phyloP scores from a whole-genome alignment of 2,329 filamentous ascomycete genomes.

The Endothia cerciana region DNA sequence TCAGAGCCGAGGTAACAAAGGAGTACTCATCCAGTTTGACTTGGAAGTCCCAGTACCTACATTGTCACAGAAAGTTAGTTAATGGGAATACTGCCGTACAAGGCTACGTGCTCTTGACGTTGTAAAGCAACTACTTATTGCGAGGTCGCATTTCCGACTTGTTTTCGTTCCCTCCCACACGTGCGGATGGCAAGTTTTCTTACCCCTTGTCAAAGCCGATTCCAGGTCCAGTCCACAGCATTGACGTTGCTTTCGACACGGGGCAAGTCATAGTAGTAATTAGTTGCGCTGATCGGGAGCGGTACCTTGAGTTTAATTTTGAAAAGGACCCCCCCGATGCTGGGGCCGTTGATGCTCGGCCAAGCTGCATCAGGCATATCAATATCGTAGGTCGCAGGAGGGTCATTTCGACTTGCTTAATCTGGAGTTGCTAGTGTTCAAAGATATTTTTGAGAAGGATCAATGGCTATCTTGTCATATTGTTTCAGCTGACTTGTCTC shows the following conservation, averaged over 20 bases:
- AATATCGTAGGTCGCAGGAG: background rate
- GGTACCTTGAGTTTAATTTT: conserved; percentile 8
- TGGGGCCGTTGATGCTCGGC: background rate
- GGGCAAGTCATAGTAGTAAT: conserved; percentile 24
- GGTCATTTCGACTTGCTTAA: background rate
- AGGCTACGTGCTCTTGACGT: too few species aligned
- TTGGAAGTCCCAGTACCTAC: conserved; percentile 42
- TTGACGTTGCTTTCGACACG: conserved; percentile 35
- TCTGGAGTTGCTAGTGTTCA: background rate
- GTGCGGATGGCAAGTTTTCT: background rate
- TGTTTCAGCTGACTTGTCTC: background rate
- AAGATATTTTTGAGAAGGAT: background rate
- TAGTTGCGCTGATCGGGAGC: conserved; percentile 7
- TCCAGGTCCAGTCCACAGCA: conserved; percentile 34
- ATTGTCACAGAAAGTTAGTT: background rate
- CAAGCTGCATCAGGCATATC: background rate
- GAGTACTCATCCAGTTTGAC: conserved; percentile 38
- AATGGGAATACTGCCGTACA: too few species aligned
- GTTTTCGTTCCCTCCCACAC: background rate
- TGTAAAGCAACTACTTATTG: too few species aligned
- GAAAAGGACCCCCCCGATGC: background rate
- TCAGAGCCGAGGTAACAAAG: conserved; percentile 41
- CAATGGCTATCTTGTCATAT: background rate
- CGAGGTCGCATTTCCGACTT: too few species aligned
- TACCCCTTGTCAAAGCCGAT: conserved; percentile 53